Evolutionary conservation across 495 filamentous ascomycete species (phyloP).

Genomic region (Rusavskia elegans): DNA sequence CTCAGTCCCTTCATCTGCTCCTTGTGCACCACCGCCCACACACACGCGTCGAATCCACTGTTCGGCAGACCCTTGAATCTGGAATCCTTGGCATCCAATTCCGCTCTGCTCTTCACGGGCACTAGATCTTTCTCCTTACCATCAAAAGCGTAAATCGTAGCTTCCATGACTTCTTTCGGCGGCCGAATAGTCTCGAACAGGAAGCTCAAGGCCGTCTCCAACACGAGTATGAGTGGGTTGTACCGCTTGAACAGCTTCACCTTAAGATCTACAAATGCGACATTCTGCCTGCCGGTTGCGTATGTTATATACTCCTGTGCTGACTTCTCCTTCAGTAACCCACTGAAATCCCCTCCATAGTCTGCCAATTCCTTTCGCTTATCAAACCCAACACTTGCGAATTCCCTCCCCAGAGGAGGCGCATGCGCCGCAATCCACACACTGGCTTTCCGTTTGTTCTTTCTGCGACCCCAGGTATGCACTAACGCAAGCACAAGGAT

Average conservation of each 20-base stretch:
- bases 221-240: conserved; percentile 61
- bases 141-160: conserved; percentile 72
- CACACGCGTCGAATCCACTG: conserved; percentile 75
- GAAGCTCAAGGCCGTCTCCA: conserved; percentile 53
- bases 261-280: conserved; percentile 77
- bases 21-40: conserved; percentile 94
- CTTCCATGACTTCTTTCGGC: conserved; percentile 56
- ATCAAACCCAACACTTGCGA: conserved; percentile 70
- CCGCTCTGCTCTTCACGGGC: conserved; percentile 38
- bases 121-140: conserved; percentile 70
- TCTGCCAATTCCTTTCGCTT: conserved; percentile 25
- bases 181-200: conserved; percentile 59
- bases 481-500: conserved; percentile 57
- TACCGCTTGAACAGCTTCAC: conserved; percentile 74
- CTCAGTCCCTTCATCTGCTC: conserved; percentile 77
- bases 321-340: conserved; percentile 64
- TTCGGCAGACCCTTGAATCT: conserved; percentile 40
- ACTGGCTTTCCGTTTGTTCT: conserved; percentile 65
- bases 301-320: conserved; percentile 74
- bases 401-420: conserved; percentile 60
- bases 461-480: conserved; percentile 67
- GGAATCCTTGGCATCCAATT: conserved; percentile 28
- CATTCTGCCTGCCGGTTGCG: conserved; percentile 85
- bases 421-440: conserved; percentile 66
- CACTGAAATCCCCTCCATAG: conserved; percentile 24